Evolutionary conservation across 441 rosid species (phyloP), one percentile per base, ranked within the genome.

Genomic region (Populus hybrid): DNA sequence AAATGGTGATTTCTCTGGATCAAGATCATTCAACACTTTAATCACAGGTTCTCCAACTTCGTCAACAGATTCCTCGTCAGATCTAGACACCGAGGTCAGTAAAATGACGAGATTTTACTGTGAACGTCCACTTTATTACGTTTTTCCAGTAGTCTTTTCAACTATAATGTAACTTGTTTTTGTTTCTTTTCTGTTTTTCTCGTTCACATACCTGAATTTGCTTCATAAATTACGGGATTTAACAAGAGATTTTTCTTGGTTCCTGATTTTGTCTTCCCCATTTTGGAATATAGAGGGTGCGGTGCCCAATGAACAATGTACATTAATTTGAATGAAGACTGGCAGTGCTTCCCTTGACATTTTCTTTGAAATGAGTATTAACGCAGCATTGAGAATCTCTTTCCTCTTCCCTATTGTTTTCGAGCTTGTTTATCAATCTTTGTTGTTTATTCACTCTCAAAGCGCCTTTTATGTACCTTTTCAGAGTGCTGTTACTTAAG

Each of bases 41-140:
- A 80, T 85, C 75, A 85, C 89, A 23, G 87, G 76, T 70, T 90
- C 90, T 32, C 88, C 89, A 24, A 72, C 79, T 82, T 86, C 87
- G 34, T 85, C 86, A 30, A 76, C 89, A 3, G 88, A 78, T 85
- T 87, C 88, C 67, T 88, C 89, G 2, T 87, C 90, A 10, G 89
- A 87, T 85, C 81, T 88, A 71, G 89, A 88, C 84, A 85, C 90
- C 5, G 85, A 86, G 93, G 91, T 88, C 81, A 80, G 85, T 79
- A 32, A 20, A 53, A 65, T 4, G 20, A 35, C 72, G 23, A 42
- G 61, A 21, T 46, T 46, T 46, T 14, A 46, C 18, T 0, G 57
- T 46, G 57, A 46, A 63, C 5, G 5, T n/a, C 14, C 10, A 21
- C 12, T 23, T 63, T 21, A 30, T 30, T 30, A 0, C 11, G 7